A percentile compares a stretch with the other conserved stretches of the same genome.
Conservation (phyloP, 2,329 filamentous ascomycete genomes). For the Alternaria sp. region DNA sequence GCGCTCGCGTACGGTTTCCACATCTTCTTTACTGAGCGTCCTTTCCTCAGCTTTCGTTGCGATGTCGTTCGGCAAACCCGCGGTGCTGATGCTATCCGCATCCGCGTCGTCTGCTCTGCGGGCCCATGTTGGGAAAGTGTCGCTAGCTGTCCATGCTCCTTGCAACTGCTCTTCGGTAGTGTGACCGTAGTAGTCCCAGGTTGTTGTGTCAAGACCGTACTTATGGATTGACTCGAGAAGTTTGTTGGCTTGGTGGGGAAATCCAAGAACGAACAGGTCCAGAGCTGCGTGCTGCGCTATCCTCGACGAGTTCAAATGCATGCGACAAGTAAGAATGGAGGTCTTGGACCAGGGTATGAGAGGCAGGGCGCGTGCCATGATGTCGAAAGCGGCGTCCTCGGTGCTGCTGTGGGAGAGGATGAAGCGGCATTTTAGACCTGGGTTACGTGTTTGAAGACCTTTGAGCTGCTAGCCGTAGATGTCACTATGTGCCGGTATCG, state of each 20-base stretch:
- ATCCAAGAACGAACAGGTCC: slow-evolving; percentile 3
- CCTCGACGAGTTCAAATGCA: not conserved
- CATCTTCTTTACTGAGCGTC: not conserved
- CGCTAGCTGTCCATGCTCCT: not conserved
- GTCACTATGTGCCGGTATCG: not conserved
- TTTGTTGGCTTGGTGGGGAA: not conserved
- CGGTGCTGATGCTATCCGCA: too few relatives aligned
- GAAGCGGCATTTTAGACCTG: not conserved
- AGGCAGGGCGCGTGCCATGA: not conserved
- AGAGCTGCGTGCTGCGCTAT: slow-evolving; percentile 2
- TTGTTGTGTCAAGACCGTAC: not conserved
- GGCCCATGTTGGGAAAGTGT: not conserved
- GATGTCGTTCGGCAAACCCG: not conserved
- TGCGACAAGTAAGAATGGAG: not conserved
- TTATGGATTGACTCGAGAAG: not conserved
- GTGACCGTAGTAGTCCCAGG: too few relatives aligned
- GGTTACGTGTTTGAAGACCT: not conserved
- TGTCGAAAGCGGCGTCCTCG: not conserved
- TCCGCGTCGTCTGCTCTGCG: too few relatives aligned
- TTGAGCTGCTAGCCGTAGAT: not conserved
- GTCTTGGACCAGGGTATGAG: slow-evolving; percentile 7
- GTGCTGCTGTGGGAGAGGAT: too few relatives aligned
- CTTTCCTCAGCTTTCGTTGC: not conserved
- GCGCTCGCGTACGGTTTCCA: not conserved
- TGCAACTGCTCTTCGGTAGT: not conserved